Base-by-base conservation (phyloP, 331 rosid species). In the Phaseolus coccineus region DNA sequence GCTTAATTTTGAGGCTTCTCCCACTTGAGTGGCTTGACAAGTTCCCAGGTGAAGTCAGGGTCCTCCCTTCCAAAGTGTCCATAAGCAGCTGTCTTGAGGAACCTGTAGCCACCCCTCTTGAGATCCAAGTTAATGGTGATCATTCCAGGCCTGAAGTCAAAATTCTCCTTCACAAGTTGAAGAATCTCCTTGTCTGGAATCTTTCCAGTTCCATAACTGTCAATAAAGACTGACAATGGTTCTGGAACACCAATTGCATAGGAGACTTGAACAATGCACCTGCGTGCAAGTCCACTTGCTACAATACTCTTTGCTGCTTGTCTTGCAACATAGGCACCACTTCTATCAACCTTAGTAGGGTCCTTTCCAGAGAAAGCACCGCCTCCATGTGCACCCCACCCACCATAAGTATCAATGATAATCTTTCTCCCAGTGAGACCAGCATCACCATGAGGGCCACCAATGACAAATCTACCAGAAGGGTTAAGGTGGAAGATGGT, bases 331-430 rank as follows among this genome's bases (percentile, higher is more conserved):
- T 93, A 93, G 57, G 98, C 98, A 77, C 98, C 98, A 69, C 98
- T 93, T 77, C 98, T 90, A 88, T 93, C 98, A 63, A 93, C 98
- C 92, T 93, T 93, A 31, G 98, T 93, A 14, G 98, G 98, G 88
- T 93, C 98, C 92, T 93, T 93, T 4, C 98, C 98, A 2, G 98
- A 93, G 92, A 93, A 93, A 58, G 98, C 98, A 81, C 98, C 98
- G 30, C 98, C 98, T 40, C 98, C 98, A 40, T 93, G 98, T 52
- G 98, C 98, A 85, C 98, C 98, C 98, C 98, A 93, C 0, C 98
- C 97, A 9, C 98, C 97, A 3, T 93, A 93, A 19, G 98, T 94
- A 69, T 94, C 98, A n/a, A 94, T 92, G 80, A 94, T 94, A 48
- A 90, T 94, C 89, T 94, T 94, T 51, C 98, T 93, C 9, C 98